Conservation (phyloP, 352 stramenopile species). For the Peronospora farinosa region DNA sequence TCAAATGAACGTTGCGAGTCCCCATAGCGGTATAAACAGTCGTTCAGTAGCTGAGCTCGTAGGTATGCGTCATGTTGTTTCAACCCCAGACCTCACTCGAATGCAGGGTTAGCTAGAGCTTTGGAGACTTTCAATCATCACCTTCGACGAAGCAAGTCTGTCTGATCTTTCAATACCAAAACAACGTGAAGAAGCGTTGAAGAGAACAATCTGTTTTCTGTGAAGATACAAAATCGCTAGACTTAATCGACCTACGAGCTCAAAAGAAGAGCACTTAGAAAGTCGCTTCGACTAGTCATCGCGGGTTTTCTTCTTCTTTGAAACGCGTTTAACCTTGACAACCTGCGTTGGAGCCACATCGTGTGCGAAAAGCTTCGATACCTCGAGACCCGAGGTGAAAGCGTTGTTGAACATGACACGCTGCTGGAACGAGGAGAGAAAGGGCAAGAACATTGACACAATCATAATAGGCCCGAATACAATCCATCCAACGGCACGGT, state of each 20-base stretch:
- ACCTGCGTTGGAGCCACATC: conserved; percentile 73
- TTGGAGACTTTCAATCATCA: not conserved
- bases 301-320: conserved; percentile 87
- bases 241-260: conserved; percentile 13
- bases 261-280: conserved; percentile 10
- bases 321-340: conserved; percentile 82
- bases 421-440: conserved; percentile 84
- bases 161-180: not conserved
- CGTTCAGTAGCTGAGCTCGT: conserved; percentile 31
- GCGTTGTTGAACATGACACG: conserved; percentile 89
- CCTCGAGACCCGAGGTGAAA: conserved; percentile 82
- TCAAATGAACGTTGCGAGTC: conserved; percentile 21
- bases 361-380: conserved; percentile 86
- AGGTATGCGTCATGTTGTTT: conserved; percentile 57
- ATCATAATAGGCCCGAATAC: conserved; percentile 86
- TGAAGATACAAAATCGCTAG: conserved; percentile 39
- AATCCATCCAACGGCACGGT: conserved; percentile 81
- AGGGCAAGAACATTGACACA: conserved; percentile 85
- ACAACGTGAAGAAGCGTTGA: not conserved
- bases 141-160: not conserved
- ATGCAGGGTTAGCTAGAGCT: conserved; percentile 31
- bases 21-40: conserved; percentile 18
- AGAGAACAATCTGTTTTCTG: conserved; percentile 21
- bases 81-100: conserved; percentile 46
- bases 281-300: conserved; percentile 47